These are phyloP conservation scores for Mallotus japonicus DNA, from an alignment of 441 rosid species.

Conservation along the genomic window DNA sequence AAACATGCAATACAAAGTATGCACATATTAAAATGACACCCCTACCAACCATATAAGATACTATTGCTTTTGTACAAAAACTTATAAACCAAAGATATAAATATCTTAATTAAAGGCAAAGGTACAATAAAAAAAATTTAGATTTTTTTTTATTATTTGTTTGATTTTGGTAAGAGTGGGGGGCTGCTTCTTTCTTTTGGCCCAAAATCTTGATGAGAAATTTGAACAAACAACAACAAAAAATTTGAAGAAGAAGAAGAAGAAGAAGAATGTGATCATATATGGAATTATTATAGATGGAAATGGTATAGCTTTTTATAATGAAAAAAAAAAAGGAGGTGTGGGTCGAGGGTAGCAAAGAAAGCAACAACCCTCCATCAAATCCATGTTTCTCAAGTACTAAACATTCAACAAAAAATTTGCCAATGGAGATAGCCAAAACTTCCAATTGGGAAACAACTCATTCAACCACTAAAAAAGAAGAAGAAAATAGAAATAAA, in stretches of 20 bases:
- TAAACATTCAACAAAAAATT: constrained; percentile 26
- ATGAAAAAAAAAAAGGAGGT: neutral
- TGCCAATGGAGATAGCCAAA: constrained; percentile 16
- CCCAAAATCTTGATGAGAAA: constrained; percentile 12
- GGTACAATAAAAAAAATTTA: neutral
- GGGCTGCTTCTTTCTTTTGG: neutral
- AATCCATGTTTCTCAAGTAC: constrained; percentile 56
- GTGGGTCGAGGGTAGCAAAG: constrained; percentile 32
- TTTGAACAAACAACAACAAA: constrained; percentile 2
- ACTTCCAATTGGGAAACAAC: constrained; percentile 57
- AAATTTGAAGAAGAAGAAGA: too few species aligned
- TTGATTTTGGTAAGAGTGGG: neutral
- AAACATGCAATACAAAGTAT: neutral
- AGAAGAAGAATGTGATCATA: neutral
- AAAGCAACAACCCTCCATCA: constrained; percentile 42
- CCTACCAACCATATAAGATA: neutral
- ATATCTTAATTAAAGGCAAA: neutral
- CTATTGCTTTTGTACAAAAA: neutral
- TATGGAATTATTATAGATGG: neutral
- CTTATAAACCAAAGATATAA: neutral
- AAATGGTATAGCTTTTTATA: neutral
- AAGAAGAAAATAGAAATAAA: neutral
- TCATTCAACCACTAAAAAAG: constrained; percentile 35
- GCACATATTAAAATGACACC: neutral
- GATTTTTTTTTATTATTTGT: neutral